Evolutionary conservation across 2,329 filamentous ascomycete species (phyloP).

Genomic region (Neonectria coccinea): DNA sequence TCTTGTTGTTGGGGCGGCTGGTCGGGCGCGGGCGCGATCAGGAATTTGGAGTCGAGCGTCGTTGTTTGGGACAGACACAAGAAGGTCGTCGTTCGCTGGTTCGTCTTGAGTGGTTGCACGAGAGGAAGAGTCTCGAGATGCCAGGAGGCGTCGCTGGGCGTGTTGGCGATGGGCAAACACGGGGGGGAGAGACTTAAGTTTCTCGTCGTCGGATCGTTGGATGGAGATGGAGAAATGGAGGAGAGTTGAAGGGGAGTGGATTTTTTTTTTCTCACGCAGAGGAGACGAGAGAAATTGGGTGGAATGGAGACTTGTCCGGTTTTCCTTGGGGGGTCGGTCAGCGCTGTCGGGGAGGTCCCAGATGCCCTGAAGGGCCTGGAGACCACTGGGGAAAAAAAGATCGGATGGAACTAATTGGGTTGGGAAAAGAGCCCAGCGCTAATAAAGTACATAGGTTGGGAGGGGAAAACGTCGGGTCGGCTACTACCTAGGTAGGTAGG

Average conservation of each 20-base stretch:
- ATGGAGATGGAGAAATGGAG: constrained; percentile 43
- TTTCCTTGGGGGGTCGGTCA: constrained; percentile 19
- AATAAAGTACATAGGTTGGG: not conserved
- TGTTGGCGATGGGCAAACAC: constrained; percentile 45
- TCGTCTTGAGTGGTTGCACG: constrained; percentile 9
- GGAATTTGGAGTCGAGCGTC: constrained; percentile 40
- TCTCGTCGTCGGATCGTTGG: constrained; percentile 39
- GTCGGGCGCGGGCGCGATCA: constrained; percentile 41
- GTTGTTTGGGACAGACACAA: constrained; percentile 31
- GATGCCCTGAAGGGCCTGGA: constrained; percentile 5
- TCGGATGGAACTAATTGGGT: not conserved
- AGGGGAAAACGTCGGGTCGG: constrained; percentile 11
- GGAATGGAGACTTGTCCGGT: constrained; percentile 25
- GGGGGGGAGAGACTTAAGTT: constrained; percentile 30
- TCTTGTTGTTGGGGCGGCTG: constrained; percentile 43
- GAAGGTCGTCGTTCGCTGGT: constrained; percentile 40
- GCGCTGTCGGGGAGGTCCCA: constrained; percentile 13
- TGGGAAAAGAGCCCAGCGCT: not conserved
- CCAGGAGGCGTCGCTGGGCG: constrained; percentile 37
- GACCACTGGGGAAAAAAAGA: not conserved
- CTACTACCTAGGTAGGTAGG: too few species aligned
- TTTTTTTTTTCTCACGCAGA: constrained; percentile 37
- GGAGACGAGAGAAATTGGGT: constrained; percentile 25
- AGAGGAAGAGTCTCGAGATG: constrained; percentile 30
- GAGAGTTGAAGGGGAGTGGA: constrained; percentile 43